Evolutionary conservation across 2,329 filamentous ascomycete genomes (phyloP).

Genomic region (Fusarium concolor): DNA sequence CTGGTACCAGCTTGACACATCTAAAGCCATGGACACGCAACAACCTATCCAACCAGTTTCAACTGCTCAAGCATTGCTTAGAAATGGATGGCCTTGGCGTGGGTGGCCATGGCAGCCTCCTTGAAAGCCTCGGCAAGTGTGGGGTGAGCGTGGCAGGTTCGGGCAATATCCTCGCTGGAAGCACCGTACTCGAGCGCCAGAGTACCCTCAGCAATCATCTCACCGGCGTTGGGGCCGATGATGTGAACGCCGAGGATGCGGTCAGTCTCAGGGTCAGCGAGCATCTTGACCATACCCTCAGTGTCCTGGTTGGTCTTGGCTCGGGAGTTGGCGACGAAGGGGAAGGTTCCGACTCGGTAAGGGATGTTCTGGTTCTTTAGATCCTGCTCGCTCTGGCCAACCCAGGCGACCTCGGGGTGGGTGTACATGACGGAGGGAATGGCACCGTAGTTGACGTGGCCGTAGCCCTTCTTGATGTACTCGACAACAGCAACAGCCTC

Average conservation of each 20-base stretch:
- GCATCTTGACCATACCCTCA: constrained; percentile 96
- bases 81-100: constrained; percentile 95
- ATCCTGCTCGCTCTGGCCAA: constrained; percentile 96
- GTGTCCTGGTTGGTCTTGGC: constrained; percentile 99
- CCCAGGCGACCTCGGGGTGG: constrained; percentile 97
- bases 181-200: constrained; percentile 97
- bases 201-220: constrained; percentile 99
- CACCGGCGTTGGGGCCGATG: constrained; percentile 92
- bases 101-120: constrained; percentile 98
- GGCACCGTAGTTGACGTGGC: constrained; percentile 98
- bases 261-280: constrained; percentile 96
- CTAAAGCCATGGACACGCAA: constrained; percentile 3
- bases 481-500: constrained; percentile 95
- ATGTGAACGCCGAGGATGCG: constrained; percentile 96
- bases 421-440: constrained; percentile 99
- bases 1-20: constrained; percentile 8
- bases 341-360: constrained; percentile 94
- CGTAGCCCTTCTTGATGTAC: constrained; percentile 97
- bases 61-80: constrained; percentile 58
- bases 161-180: constrained; percentile 91
- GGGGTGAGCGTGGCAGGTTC: constrained; percentile 96
- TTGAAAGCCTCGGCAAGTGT: constrained; percentile 98
- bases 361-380: constrained; percentile 89
- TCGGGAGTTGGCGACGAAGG: constrained; percentile 97
- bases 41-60: constrained; percentile 27